Base-by-base conservation (phyloP, 2,329 filamentous ascomycete species). In the Fusarium buharicum region DNA sequence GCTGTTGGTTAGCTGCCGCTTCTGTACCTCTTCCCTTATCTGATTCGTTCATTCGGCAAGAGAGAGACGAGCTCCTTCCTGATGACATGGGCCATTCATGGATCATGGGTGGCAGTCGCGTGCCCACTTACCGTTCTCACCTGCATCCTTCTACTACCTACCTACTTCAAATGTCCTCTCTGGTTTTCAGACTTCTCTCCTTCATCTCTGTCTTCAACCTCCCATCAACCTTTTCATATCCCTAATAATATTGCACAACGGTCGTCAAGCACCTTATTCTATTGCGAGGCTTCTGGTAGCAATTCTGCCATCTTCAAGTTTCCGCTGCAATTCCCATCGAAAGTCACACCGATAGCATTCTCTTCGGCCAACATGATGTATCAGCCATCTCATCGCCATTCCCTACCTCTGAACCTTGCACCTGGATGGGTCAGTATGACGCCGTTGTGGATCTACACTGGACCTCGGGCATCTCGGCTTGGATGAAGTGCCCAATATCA, bases 391-490 rank as follows among this genome's bases (percentile, higher is more conserved):
- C 24, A 46, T 49, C 41, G 36, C 33, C 41, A 48, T 53, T 50
- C 39, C 55, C 36, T 47, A 27, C 41, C 16, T 20, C 11, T 11
- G 14, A 60, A 62, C 61, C 57, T 66, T 62, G 58, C 53, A 46
- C 43, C 50, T 66, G 34, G 41, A 57, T 66, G 62, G 62, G 53
- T 53, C 57, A 38, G 43, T 27, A 66, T 59, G 62, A 66, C 62
- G 57, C 57, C 20, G 62, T 22, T 66, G 62, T 65, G 62, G 62
- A 63, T 62, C 33, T 55, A 38, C 38, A 53, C 62, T 66, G 62
- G 62, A 62, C 47, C 62, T 52, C 36, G 54, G 62, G 45, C 40
- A 37, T 39, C 52, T 57, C 62, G 52, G 48, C 41, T 12, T 49
- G 38, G n/a, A 17, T 12, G 24, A 51, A 44, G 16, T 41, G 24